Conservation (phyloP, 78 protist species). For the Dictyostelium discoideum region DNA sequence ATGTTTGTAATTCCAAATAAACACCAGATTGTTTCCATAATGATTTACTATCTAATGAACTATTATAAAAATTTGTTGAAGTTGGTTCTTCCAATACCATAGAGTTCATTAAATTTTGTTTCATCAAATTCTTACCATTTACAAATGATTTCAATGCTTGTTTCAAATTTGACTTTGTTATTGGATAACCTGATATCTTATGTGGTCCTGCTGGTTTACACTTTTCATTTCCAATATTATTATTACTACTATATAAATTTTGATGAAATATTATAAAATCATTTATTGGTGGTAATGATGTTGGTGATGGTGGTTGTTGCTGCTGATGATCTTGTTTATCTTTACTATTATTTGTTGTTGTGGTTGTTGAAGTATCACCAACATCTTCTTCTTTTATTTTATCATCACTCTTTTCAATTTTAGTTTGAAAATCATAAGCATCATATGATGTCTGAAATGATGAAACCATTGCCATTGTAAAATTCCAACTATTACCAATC, state of each 20-base stretch:
- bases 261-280: background rate
- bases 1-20: background rate
- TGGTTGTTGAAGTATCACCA: background rate
- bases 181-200: constrained; percentile 12
- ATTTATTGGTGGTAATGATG: background rate
- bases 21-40: constrained; percentile 21
- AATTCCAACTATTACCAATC: background rate
- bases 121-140: background rate
- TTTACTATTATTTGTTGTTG: background rate
- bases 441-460: background rate
- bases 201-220: background rate
- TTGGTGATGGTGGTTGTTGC: background rate
- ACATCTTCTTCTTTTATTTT: background rate
- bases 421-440: background rate
- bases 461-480: background rate
- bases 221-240: background rate
- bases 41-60: background rate
- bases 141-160: background rate
- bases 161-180: background rate
- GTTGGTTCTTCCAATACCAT: background rate
- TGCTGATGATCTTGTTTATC: background rate
- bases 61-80: too few relatives aligned
- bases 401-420: background rate
- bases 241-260: background rate
- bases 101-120: background rate